Evolutionary conservation across 805 yeast species (phyloP).

Genomic region (Wilhelminamyces savonicus): DNA sequence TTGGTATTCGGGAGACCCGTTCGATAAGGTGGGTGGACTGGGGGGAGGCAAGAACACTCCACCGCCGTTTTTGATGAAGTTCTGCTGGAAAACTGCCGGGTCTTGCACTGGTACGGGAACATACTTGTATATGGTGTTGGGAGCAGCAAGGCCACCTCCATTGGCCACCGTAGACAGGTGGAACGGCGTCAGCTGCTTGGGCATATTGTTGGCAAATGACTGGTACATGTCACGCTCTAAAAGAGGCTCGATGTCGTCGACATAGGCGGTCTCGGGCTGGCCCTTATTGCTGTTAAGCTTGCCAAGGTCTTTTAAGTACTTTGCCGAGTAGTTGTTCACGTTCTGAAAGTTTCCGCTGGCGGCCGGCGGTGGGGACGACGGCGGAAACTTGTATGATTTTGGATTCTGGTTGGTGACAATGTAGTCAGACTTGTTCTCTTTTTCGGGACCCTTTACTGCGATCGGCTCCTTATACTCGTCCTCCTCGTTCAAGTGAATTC

Average conservation of each 20-base stretch:
- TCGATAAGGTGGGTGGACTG: slow-evolving; percentile 23
- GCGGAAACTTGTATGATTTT: slow-evolving; percentile 53
- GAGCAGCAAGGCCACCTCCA: too few relatives aligned
- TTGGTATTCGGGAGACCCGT: slow-evolving; percentile 31
- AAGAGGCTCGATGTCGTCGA: slow-evolving; percentile 32
- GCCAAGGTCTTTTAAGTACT: slow-evolving; percentile 32
- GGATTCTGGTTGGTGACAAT: slow-evolving; percentile 42
- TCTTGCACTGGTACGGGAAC: slow-evolving; percentile 38
- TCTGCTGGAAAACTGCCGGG: slow-evolving; percentile 15
- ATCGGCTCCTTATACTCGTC: slow-evolving; percentile 14
- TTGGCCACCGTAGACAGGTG: too few relatives aligned
- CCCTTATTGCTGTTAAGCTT: slow-evolving; percentile 1
- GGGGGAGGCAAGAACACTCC: slow-evolving; percentile 29
- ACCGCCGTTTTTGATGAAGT: not conserved
- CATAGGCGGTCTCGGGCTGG: slow-evolving; percentile 10
- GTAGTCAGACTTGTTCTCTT: slow-evolving; percentile 40
- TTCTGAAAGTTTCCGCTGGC: slow-evolving; percentile 2
- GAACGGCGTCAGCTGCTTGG: too few relatives aligned
- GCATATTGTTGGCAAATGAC: too few relatives aligned
- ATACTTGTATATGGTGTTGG: slow-evolving; percentile 16
- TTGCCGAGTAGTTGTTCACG: slow-evolving; percentile 32
- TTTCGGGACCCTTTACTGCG: slow-evolving; percentile 3
- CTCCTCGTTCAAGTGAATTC: slow-evolving; percentile 20
- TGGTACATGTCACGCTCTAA: too few relatives aligned
- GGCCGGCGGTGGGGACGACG: slow-evolving; percentile 25